These are phyloP conservation scores for Globisporangium carolinianum DNA, from an alignment of 352 stramenopile species.

Conservation along the genomic window DNA sequence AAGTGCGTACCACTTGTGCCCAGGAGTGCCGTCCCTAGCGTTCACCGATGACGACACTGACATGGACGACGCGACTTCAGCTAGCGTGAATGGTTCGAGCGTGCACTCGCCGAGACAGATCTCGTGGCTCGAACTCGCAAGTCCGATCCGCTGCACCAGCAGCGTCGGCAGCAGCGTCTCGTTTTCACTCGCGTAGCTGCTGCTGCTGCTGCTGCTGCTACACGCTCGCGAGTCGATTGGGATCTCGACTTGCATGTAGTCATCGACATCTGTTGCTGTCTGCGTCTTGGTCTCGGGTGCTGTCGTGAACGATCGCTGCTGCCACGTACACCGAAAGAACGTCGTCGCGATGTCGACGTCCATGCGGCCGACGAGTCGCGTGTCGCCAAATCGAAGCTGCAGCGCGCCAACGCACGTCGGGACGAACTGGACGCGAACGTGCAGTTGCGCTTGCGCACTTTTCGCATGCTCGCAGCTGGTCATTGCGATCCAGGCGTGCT, in stretches of 20 bases:
- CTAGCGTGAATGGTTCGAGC: slow-evolving; percentile 12
- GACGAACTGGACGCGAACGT: slow-evolving; percentile 1
- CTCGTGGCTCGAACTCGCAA: slow-evolving; percentile 17
- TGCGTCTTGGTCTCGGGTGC: too few relatives aligned
- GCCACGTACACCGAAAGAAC: slow-evolving; percentile 7
- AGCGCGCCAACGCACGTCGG: slow-evolving; percentile 2
- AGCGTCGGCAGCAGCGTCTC: slow-evolving; percentile 1
- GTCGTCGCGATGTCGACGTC: slow-evolving; percentile 1
- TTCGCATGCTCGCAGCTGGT: neutral
- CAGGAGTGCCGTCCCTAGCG: neutral
- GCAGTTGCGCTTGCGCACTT: neutral
- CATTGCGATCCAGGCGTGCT: slow-evolving; percentile 6
- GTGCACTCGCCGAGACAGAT: slow-evolving; percentile 20
- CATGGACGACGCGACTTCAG: neutral
- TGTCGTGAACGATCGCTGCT: slow-evolving; percentile 4
- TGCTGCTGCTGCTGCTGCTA: neutral
- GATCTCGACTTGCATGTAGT: slow-evolving; percentile 1
- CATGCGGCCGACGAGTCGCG: neutral
- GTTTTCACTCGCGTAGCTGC: too few relatives aligned
- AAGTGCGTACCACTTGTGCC: slow-evolving; percentile 16
- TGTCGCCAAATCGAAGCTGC: slow-evolving; percentile 1
- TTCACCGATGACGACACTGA: neutral
- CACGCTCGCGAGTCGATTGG: slow-evolving; percentile 4
- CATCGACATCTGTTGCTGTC: too few relatives aligned
- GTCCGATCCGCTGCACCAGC: slow-evolving; percentile 16